phyloP scores from a whole-genome alignment of 805 yeast species.

The Saccharomycopsis selenospora region DNA sequence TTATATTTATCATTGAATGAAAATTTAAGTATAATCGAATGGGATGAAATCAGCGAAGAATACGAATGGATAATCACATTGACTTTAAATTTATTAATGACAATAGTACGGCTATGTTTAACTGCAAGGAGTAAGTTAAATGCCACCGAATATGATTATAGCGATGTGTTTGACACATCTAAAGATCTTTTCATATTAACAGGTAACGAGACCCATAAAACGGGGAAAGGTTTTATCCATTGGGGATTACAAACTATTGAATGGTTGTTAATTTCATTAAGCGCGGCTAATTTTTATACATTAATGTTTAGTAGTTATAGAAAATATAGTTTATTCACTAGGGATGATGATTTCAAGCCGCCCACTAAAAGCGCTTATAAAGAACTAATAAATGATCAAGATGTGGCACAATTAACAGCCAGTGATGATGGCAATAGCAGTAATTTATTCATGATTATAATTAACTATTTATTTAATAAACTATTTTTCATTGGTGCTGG shows the following conservation, averaged over 20 bases:
- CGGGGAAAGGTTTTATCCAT: not conserved
- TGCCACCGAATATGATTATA: slow-evolving; percentile 5
- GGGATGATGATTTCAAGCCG: slow-evolving; percentile 5
- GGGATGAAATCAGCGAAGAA: slow-evolving; percentile 9
- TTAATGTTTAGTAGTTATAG: not conserved
- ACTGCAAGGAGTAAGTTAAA: not conserved
- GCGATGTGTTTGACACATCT: slow-evolving; percentile 13
- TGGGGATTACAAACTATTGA: not conserved
- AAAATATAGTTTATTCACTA: slow-evolving; percentile 7
- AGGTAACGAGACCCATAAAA: not conserved
- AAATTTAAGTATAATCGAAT: slow-evolving; percentile 6
- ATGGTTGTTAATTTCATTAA: not conserved
- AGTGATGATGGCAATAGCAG: not conserved
- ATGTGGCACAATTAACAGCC: not conserved
- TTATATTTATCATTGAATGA: slow-evolving; percentile 11
- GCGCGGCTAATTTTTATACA: slow-evolving; percentile 2
- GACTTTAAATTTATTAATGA: not conserved
- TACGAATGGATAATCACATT: slow-evolving; percentile 4
- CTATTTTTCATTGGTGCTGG: not conserved
- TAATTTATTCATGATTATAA: not conserved
- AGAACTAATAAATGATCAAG: slow-evolving; percentile 4
- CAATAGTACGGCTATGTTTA: slow-evolving; percentile 2
- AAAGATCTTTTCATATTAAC: slow-evolving; percentile 1
- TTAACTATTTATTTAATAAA: too few species aligned
- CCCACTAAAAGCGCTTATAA: slow-evolving; percentile 11